Conservation (phyloP, 495 filamentous ascomycete species). For the Hyphodiscus hymeniophilus region DNA sequence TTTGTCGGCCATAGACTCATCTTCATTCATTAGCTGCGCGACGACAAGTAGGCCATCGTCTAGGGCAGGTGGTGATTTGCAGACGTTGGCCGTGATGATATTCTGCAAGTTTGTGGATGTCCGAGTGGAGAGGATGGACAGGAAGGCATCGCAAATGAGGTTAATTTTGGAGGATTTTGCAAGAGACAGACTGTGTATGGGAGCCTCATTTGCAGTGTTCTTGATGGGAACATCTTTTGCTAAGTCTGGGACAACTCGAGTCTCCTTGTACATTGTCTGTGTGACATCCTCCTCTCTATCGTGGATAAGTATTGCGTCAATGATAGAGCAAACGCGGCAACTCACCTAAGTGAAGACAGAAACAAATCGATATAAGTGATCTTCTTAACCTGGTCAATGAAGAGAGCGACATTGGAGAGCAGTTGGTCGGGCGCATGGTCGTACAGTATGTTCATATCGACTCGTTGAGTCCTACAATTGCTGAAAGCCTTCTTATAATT, state of each 20-base stretch:
- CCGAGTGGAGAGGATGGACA: slow-evolving; percentile 53
- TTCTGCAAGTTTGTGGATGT: slow-evolving; percentile 75
- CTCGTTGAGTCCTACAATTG: slow-evolving; percentile 81
- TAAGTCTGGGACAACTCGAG: slow-evolving; percentile 30
- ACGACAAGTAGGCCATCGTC: slow-evolving; percentile 78
- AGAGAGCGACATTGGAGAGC: slow-evolving; percentile 61
- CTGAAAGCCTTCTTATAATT: slow-evolving; percentile 79
- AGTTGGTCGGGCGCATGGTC: slow-evolving; percentile 84
- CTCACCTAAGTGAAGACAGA: slow-evolving; percentile 77
- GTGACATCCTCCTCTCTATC: slow-evolving; percentile 86
- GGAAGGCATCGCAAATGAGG: slow-evolving; percentile 77
- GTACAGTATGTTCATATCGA: slow-evolving; percentile 98
- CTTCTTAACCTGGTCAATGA: slow-evolving; percentile 81
- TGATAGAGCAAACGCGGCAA: too few species aligned
- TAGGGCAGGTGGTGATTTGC: slow-evolving; percentile 83
- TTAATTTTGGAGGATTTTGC: slow-evolving; percentile 59
- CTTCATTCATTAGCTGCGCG: slow-evolving; percentile 59
- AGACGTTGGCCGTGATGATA: slow-evolving; percentile 88
- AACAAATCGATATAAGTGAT: slow-evolving; percentile 85
- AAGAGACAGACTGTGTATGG: background rate
- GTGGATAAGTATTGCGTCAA: too few species aligned
- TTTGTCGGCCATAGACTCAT: slow-evolving; percentile 62
- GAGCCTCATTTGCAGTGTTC: slow-evolving; percentile 4
- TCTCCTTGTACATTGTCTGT: slow-evolving; percentile 88
- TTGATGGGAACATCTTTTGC: slow-evolving; percentile 16